These are phyloP conservation scores for Cladophialophora bantiana DNA, from an alignment of 2,329 filamentous ascomycete species.

Conservation along the genomic window DNA sequence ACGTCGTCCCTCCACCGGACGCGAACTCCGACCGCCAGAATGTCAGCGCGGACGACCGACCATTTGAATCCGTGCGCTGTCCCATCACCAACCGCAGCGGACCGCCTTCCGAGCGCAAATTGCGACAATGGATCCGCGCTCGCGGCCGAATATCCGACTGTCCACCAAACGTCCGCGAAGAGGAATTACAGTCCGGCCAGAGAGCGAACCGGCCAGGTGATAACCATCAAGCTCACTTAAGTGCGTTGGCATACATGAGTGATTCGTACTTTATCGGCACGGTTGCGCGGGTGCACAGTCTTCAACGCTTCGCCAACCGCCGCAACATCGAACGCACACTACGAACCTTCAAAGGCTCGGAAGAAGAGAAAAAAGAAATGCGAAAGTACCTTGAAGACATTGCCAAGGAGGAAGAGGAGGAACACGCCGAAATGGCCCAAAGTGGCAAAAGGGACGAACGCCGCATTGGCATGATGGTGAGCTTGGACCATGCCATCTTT, in stretches of 20 bases:
- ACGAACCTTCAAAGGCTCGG: conserved; percentile 51
- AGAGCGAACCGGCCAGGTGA: conserved; percentile 33
- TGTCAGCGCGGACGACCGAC: conserved; percentile 28
- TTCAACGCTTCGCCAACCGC: conserved; percentile 74
- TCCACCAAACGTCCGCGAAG: conserved; percentile 38
- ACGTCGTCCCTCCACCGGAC: conserved; percentile 47
- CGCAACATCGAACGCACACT: conserved; percentile 51
- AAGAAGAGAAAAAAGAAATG: conserved; percentile 52
- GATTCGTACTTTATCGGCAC: conserved; percentile 95
- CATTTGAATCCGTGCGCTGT: conserved; percentile 54
- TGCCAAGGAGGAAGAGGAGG: conserved; percentile 51
- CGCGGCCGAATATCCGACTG: conserved; percentile 43
- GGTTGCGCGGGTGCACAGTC: conserved; percentile 77
- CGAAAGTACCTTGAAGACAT: conserved; percentile 51
- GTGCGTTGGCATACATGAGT: conserved; percentile 89
- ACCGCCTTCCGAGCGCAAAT: conserved; percentile 69
- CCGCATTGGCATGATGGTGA: conserved; percentile 59
- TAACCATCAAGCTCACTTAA: conserved; percentile 56
- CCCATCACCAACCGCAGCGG: conserved; percentile 46
- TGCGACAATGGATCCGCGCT: conserved; percentile 61
- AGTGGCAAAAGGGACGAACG: conserved; percentile 21
- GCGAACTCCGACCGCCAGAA: conserved; percentile 16
- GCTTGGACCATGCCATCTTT: conserved; percentile 59
- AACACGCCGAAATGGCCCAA: conserved; percentile 43
- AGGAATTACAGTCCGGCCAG: conserved; percentile 29